A percentile compares a stretch with the other conserved stretches of the same genome.
Conservation (phyloP, 306 rosid genomes). For the Vigna reflexopilosa region DNA sequence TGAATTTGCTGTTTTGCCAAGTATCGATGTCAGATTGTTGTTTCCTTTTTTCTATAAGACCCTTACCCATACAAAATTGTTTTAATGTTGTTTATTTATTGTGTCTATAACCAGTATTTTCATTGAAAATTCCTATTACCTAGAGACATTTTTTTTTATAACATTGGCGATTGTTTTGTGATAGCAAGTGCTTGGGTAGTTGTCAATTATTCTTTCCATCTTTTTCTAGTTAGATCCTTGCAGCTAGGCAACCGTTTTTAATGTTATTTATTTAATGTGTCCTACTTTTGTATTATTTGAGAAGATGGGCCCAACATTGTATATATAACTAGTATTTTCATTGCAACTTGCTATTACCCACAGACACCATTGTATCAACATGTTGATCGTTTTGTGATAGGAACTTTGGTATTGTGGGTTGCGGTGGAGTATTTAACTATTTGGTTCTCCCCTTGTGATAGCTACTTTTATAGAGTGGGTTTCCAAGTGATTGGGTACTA, state of each 20-base stretch:
- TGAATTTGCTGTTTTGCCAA: not conserved
- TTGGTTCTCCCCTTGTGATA: too few species aligned
- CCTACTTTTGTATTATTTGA: not conserved
- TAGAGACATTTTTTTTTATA: too few species aligned
- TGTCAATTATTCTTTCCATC: not conserved
- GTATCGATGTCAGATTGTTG: not conserved
- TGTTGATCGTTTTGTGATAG: not conserved
- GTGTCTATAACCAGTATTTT: not conserved
- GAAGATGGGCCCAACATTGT: not conserved
- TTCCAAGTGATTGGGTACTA: too few species aligned
- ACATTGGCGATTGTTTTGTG: too few species aligned
- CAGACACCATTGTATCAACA: not conserved
- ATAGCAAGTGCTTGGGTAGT: too few species aligned
- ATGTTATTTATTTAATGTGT: not conserved
- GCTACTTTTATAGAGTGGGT: too few species aligned
- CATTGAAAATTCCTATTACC: too few species aligned
- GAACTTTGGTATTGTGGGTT: too few species aligned
- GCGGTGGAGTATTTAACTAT: too few species aligned
- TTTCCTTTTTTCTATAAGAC: not conserved
- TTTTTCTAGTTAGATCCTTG: not conserved
- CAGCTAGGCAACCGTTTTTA: not conserved
- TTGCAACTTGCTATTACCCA: constrained; percentile 15
- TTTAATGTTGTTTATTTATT: not conserved
- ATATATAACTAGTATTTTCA: not conserved
- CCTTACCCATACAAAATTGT: not conserved